Conservation (phyloP, 257 asterid genomes). For the Misopates orontium region DNA sequence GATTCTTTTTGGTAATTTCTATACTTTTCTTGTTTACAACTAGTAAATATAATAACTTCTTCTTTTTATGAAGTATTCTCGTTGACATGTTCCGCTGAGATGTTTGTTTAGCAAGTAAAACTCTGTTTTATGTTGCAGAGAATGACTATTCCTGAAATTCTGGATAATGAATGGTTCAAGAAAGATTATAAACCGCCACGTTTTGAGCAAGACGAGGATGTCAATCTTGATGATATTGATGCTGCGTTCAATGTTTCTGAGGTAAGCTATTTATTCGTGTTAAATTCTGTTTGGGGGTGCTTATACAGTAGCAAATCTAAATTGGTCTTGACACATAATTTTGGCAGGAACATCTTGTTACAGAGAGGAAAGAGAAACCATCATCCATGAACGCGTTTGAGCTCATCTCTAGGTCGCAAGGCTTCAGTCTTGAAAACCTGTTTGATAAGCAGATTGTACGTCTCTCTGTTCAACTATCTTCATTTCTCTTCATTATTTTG, state of each 20-base stretch:
- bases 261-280: conserved; percentile 32
- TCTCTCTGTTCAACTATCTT: conserved; percentile 6
- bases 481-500: background rate
- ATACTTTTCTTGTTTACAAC: background rate
- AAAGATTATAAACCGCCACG: conserved; percentile 64
- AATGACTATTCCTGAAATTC: conserved; percentile 62
- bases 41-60: no score
- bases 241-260: conserved; percentile 70
- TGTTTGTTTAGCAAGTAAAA: background rate
- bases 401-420: conserved; percentile 74
- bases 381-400: conserved; percentile 81
- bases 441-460: conserved; percentile 63
- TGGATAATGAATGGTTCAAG: conserved; percentile 76
- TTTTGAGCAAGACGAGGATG: conserved; percentile 65
- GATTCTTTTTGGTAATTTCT: background rate
- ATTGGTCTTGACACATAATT: background rate
- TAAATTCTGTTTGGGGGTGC: background rate
- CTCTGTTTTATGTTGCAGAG: conserved; percentile 49
- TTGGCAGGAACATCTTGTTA: conserved; percentile 65
- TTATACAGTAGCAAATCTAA: background rate
- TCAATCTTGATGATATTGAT: conserved; percentile 70
- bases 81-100: no score
- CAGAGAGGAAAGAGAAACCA: conserved; percentile 76
- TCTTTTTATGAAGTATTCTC: background rate
- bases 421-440: conserved; percentile 76